phyloP scores from a whole-genome alignment of 495 filamentous ascomycete genomes.

The Achaetomiella virescens region DNA sequence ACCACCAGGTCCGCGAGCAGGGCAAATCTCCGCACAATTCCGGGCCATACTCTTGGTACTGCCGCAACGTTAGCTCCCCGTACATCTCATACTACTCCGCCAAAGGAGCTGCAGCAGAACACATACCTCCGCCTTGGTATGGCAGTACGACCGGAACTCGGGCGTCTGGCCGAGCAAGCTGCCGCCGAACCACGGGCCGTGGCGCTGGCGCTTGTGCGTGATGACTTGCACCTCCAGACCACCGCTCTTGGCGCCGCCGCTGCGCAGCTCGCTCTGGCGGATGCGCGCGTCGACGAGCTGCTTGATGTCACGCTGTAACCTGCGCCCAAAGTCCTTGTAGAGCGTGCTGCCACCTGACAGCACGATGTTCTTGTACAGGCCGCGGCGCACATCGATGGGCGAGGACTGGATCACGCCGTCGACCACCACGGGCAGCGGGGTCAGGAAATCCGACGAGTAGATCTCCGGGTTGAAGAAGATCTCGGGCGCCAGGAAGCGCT shows the following conservation, averaged over 20 bases:
- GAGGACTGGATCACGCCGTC: constrained; percentile 95
- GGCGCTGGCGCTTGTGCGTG: constrained; percentile 89
- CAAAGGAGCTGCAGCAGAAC: background rate
- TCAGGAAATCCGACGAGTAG: constrained; percentile 96
- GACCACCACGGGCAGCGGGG: constrained; percentile 86
- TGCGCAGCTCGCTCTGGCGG: constrained; percentile 65
- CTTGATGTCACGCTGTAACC: constrained; percentile 93
- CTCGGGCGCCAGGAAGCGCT: constrained; percentile 95
- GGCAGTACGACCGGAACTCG: constrained; percentile 98
- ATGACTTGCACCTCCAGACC: constrained; percentile 95
- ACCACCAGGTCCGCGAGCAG: constrained; percentile 81
- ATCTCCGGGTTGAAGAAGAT: constrained; percentile 99
- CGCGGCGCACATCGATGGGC: constrained; percentile 92
- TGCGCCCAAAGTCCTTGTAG: constrained; percentile 94
- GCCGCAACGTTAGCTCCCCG: constrained; percentile 18
- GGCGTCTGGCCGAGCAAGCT: constrained; percentile 94
- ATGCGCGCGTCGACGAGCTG: constrained; percentile 72
- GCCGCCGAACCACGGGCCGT: constrained; percentile 97
- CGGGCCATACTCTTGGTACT: constrained; percentile 91
- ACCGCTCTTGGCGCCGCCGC: constrained; percentile 85
- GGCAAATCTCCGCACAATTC: constrained; percentile 92
- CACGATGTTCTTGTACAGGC: constrained; percentile 99
- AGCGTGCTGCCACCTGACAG: constrained; percentile 92
- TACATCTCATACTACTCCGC: background rate
- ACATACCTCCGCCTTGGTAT: constrained; percentile 79